Evolutionary conservation across 352 stramenopile genomes (phyloP).

Genomic region (Hyaloperonospora brassicae): DNA sequence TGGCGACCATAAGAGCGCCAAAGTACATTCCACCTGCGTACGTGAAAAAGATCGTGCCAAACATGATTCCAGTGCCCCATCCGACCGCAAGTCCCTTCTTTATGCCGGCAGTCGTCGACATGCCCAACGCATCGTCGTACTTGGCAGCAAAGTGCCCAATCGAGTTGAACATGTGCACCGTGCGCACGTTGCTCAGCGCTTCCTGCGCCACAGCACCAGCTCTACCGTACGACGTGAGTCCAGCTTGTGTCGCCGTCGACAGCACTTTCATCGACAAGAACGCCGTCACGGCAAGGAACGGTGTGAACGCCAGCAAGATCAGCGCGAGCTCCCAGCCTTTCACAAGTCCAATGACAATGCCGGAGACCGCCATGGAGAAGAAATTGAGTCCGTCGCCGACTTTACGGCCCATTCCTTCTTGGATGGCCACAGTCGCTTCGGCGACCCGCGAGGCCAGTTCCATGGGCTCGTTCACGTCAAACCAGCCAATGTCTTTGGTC

Average conservation of each 20-base stretch:
- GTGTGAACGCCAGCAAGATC: constrained; percentile 55
- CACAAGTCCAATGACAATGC: constrained; percentile 51
- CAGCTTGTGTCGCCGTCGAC: constrained; percentile 34
- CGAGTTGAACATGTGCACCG: constrained; percentile 74
- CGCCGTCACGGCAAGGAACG: constrained; percentile 44
- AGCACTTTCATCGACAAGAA: constrained; percentile 51
- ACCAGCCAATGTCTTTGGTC: constrained; percentile 62
- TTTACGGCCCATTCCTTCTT: constrained; percentile 57
- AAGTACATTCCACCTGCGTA: constrained; percentile 80
- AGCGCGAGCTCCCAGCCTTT: constrained; percentile 65
- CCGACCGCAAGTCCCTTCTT: constrained; percentile 41
- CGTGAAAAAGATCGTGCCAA: constrained; percentile 55
- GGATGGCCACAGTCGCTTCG: constrained; percentile 49
- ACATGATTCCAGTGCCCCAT: constrained; percentile 56
- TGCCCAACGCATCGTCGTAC: constrained; percentile 41
- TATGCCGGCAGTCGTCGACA: constrained; percentile 44
- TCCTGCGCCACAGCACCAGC: constrained; percentile 70
- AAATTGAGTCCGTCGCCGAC: constrained; percentile 52
- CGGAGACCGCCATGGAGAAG: constrained; percentile 49
- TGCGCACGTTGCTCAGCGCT: constrained; percentile 59
- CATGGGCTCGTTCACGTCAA: constrained; percentile 59
- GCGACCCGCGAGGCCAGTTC: constrained; percentile 41
- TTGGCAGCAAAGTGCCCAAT: constrained; percentile 49
- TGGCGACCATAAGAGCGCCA: constrained; percentile 51
- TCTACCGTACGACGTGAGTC: constrained; percentile 53